Base-by-base conservation (phyloP, 2,329 filamentous ascomycete genomes). In the Cadophora sp. region DNA sequence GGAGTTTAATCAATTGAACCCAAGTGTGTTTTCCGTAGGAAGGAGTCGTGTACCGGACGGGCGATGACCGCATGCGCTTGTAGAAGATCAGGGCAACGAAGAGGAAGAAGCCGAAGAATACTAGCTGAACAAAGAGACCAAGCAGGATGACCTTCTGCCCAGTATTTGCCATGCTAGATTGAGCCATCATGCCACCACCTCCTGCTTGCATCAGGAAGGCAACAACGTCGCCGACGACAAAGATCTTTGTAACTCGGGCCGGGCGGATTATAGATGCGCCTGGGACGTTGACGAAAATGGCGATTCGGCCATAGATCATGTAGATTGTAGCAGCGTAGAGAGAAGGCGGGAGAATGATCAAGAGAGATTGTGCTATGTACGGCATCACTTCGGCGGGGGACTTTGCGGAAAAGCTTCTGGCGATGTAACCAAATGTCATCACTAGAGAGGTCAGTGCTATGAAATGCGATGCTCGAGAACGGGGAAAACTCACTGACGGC, bases 201-300 rank as follows among this genome's bases (percentile, higher is more conserved):
- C 62, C 78, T 8, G 79, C 79, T 74, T 89, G 86, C 8, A 87
- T 76, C 1, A 84, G 46, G 76, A 89, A 86, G 2, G 83, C 83
- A 6, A 86, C 50, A 4, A 87, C 76, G 69, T 89, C 87, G 43
- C 86, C 85, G 9, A 75, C 64, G 3, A 89, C 85, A 68, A 89
- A 89, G 58, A 85, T 79, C 63, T 83, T 84, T 4, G 86, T 88
- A 5, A 88, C 76, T 79, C 82, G 83, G 11, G 68, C 76, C 0
- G 78, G 75, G 0, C 78, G 75, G 62, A 84, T 78, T 24, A 83
- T 70, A 0, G 82, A 80, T n/a, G 71, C 64, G 14, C 59, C 26
- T 9, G 66, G 66, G 27, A 62, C 40, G 26, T 70, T 68, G 16
- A 73, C 71, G 48, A 70, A 67, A 31, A 73, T 51, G 14, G 74